Conservation (phyloP, 306 rosid species). For the Prosopis cineraria region DNA sequence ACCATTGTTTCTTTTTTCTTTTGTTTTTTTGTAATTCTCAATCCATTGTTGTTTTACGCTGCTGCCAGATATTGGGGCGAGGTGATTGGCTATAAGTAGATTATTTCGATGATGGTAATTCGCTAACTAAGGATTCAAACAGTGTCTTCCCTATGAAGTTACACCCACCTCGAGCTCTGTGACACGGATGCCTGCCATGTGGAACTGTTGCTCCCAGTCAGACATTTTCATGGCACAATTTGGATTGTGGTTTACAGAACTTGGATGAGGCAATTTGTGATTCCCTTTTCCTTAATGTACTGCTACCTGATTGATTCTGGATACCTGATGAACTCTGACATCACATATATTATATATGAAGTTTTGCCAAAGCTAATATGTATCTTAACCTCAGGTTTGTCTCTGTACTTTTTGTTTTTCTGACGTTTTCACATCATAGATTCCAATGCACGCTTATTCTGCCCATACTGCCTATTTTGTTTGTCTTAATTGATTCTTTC, state of each 20-base stretch:
- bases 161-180: conserved; percentile 60
- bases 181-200: conserved; percentile 48
- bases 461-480: neutral
- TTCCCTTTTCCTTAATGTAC: conserved; percentile 47
- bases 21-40: conserved; percentile 23
- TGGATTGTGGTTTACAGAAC: conserved; percentile 54
- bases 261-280: conserved; percentile 43
- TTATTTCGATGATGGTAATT: conserved; percentile 51
- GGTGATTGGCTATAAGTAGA: conserved; percentile 69
- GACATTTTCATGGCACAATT: conserved; percentile 42
- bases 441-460: neutral
- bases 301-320: conserved; percentile 42
- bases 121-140: conserved; percentile 69
- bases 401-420: conserved; percentile 30
- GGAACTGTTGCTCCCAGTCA: conserved; percentile 33
- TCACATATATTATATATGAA: conserved; percentile 52
- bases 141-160: conserved; percentile 60
- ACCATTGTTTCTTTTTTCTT: neutral
- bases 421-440: conserved; percentile 17
- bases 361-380: conserved; percentile 20
- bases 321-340: conserved; percentile 46
- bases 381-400: conserved; percentile 18
- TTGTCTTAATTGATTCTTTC: conserved; percentile 22
- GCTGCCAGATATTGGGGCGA: conserved; percentile 73
- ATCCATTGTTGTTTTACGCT: conserved; percentile 42